Base-by-base conservation (phyloP, 306 rosid genomes). In the Vicia sativa region DNA sequence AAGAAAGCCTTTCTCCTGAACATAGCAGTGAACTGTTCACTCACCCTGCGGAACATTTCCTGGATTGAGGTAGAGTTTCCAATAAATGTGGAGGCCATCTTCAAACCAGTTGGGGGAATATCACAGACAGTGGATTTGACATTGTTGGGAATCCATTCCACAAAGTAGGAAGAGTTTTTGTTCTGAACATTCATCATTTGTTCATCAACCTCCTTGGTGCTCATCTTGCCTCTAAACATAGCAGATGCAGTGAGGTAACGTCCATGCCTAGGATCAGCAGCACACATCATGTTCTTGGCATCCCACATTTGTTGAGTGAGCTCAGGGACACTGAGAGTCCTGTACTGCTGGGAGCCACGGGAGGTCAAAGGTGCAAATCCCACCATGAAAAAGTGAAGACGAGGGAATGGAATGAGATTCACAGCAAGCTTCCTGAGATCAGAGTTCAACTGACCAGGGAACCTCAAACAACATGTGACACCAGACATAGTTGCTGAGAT, bases 21-120 rank as follows among this genome's bases (percentile, higher is more conserved):
- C 62, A 55, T 55, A 55, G 62, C 62, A 26, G 62, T 55, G 18
- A 55, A 55, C 3, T 62, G 67, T 7, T 62, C 67, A 18, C 67
- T 62, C 50, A 62, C 67, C 50, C 67, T 62, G 0, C 67, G 46
- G 49, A 62, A 62, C 67, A 62, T 62, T 42, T 62, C 67, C 11
- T 62, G 67, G 11, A 62, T 62, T 18, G 67, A 62, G 21, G 67
- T 62, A 16, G 67, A 62, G 67, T 62, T 62, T 5, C 67, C 67
- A 3, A 62, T 62, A 10, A 62, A 62, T 6, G 67, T 62, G 0
- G 50, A 18, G 12, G 67, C 46, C 49, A 62, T 62, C 19, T 62
- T 62, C 34, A 62, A 39, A 8, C 48, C 48, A 7, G 31, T 62
- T 21, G 67, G 67, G n/a, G 67, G 67, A 21, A 62, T 62, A 7